Percentiles rank a stretch among this genome's conserved stretches.
Conservation (phyloP, 2,329 filamentous ascomycete genomes). For the Ilyonectria mors-panacis region DNA sequence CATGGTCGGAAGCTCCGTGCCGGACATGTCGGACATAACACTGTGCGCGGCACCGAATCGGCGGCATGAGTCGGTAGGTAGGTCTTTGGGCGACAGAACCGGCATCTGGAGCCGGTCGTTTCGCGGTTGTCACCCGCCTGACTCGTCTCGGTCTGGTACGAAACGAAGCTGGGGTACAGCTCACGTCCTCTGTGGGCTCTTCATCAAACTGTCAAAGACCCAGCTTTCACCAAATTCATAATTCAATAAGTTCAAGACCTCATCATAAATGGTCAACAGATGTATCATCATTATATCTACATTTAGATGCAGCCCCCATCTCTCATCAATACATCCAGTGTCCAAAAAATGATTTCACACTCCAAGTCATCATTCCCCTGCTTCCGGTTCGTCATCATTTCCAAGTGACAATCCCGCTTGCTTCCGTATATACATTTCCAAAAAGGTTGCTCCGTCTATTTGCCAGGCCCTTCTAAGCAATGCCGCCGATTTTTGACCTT, state of each 20-base stretch:
- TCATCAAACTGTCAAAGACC: too few relatives aligned
- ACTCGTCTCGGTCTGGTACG: not conserved
- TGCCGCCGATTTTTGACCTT: conserved; percentile 27
- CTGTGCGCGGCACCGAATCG: conserved; percentile 31
- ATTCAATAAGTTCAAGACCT: too few relatives aligned
- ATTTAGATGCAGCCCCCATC: conserved; percentile 1
- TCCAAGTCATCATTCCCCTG: conserved; percentile 13
- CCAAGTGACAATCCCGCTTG: conserved; percentile 30
- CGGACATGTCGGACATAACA: conserved; percentile 12
- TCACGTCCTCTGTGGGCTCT: too few relatives aligned
- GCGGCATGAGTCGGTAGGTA: conserved; percentile 3
- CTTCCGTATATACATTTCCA: conserved; percentile 27
- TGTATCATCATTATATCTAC: conserved; percentile 32
- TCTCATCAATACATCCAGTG: conserved; percentile 25
- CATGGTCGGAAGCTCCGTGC: conserved; percentile 12
- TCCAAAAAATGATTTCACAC: conserved; percentile 8
- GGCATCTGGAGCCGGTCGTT: not conserved
- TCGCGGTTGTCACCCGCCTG: not conserved
- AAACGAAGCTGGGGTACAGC: not conserved
- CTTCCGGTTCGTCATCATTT: conserved; percentile 28
- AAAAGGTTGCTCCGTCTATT: conserved; percentile 34
- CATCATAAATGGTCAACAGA: conserved; percentile 16
- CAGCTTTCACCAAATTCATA: not conserved
- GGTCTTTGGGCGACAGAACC: not conserved
- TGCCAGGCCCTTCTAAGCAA: conserved; percentile 33